Conservation (phyloP, 129 eudicot species). For the Pulicaria dysenterica region DNA sequence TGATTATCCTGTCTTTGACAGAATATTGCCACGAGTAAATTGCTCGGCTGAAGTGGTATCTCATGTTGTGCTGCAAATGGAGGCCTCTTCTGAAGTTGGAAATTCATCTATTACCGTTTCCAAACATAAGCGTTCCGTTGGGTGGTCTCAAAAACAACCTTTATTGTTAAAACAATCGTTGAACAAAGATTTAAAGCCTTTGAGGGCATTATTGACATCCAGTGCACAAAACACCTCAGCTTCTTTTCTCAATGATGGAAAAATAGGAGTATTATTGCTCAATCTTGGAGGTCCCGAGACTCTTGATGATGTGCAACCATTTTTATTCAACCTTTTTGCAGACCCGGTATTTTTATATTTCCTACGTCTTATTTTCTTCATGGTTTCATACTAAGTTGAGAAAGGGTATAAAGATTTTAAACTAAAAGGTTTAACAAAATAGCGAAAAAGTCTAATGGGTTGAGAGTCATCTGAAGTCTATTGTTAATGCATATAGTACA, state of each 20-base stretch:
- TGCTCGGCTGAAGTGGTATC: conserved; percentile 46
- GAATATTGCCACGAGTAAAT: conserved; percentile 55
- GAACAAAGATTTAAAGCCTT: conserved; percentile 37
- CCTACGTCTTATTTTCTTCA: conserved; percentile 2
- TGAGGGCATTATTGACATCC: conserved; percentile 64
- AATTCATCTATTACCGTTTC: conserved; percentile 38
- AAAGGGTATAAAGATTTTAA: not conserved
- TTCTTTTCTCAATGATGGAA: conserved; percentile 53
- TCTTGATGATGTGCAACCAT: conserved; percentile 96
- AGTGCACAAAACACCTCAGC: conserved; percentile 49
- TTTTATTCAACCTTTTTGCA: conserved; percentile 89
- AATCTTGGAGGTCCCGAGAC: conserved; percentile 99
- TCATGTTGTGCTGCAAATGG: conserved; percentile 46
- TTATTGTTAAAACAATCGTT: conserved; percentile 31
- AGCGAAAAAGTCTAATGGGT: too few species aligned
- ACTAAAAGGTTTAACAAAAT: too few species aligned
- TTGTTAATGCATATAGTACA: too few species aligned
- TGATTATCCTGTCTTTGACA: conserved; percentile 26
- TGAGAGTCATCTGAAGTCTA: too few species aligned
- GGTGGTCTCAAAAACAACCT: conserved; percentile 48
- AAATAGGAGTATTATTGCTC: conserved; percentile 83
- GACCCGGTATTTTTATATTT: conserved; percentile 70
- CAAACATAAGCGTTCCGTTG: conserved; percentile 46
- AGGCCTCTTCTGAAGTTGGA: conserved; percentile 41
- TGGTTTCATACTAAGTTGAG: not conserved